These are phyloP conservation scores for Tardiomyces depauwii DNA, from an alignment of 1,139 yeast species.

Conservation along the genomic window DNA sequence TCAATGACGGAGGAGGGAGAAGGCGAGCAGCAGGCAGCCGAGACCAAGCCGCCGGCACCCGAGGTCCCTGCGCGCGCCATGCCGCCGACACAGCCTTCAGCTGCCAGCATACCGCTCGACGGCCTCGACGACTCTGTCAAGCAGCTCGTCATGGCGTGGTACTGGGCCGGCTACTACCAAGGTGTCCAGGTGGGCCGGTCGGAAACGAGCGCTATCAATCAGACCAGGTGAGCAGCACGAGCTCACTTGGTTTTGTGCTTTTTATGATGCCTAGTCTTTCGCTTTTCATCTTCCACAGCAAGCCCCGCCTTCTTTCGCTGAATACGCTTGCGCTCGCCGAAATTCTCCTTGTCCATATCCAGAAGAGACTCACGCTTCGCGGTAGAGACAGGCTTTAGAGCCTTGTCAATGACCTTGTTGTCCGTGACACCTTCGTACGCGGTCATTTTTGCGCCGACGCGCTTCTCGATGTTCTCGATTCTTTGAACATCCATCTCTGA, in stretches of 20 bases:
- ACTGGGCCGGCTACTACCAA: constrained; percentile 24
- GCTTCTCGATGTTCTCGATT: constrained; percentile 73
- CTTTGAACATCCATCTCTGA: constrained; percentile 79
- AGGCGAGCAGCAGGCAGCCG: not conserved
- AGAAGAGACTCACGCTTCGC: constrained; percentile 85
- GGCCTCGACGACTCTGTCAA: constrained; percentile 13
- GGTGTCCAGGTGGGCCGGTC: constrained; percentile 11
- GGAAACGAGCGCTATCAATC: not conserved
- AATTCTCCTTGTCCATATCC: constrained; percentile 87
- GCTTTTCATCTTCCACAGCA: not conserved
- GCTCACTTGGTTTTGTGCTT: constrained; percentile 1
- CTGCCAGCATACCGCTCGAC: not conserved
- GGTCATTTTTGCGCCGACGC: constrained; percentile 69
- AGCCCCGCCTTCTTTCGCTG: constrained; percentile 35
- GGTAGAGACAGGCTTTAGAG: constrained; percentile 55
- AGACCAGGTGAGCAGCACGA: not conserved
- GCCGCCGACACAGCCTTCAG: not conserved
- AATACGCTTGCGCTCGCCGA: constrained; percentile 61
- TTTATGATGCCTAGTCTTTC: not conserved
- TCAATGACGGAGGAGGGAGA: not conserved
- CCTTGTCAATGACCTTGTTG: constrained; percentile 54
- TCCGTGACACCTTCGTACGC: constrained; percentile 62
- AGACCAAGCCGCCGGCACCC: not conserved
- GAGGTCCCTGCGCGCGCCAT: not conserved
- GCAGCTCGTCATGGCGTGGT: constrained; percentile 21